These are phyloP conservation scores for Rehmannia glutinosa DNA, from an alignment of 257 asterid species.

Conservation along the genomic window DNA sequence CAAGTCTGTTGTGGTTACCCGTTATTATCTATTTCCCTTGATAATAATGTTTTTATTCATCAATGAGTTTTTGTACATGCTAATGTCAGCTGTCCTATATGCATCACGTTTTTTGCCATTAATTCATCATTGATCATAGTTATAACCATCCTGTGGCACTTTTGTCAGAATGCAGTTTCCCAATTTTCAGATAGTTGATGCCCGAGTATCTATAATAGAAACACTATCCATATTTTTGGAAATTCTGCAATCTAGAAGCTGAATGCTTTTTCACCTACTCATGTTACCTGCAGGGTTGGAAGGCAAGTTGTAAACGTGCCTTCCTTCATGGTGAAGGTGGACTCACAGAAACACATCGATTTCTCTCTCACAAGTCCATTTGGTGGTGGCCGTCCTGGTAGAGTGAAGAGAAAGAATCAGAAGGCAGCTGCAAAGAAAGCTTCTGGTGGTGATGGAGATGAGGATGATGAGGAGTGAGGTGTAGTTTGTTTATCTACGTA, in stretches of 20 bases:
- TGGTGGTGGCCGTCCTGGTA: slow-evolving; percentile 60
- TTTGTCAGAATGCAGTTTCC: background rate
- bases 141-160: background rate
- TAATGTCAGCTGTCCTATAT: no score
- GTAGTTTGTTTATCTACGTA: background rate
- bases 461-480: slow-evolving; percentile 35
- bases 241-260: background rate
- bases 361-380: no score
- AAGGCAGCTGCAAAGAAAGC: slow-evolving; percentile 64
- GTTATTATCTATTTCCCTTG: no score
- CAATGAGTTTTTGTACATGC: no score
- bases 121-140: no score
- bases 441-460: slow-evolving; percentile 59
- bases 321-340: slow-evolving; percentile 53
- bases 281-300: slow-evolving; percentile 39
- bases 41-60: background rate
- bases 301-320: slow-evolving; percentile 64
- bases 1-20: background rate
- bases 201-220: background rate
- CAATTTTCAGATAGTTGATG: background rate
- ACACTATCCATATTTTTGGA: background rate
- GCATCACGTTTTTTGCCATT: no score
- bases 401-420: slow-evolving; percentile 62
- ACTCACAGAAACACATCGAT: slow-evolving; percentile 65
- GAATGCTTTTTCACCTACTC: background rate